Conservation (phyloP, 306 rosid species). For the Herpetospermum pedunculosum region DNA sequence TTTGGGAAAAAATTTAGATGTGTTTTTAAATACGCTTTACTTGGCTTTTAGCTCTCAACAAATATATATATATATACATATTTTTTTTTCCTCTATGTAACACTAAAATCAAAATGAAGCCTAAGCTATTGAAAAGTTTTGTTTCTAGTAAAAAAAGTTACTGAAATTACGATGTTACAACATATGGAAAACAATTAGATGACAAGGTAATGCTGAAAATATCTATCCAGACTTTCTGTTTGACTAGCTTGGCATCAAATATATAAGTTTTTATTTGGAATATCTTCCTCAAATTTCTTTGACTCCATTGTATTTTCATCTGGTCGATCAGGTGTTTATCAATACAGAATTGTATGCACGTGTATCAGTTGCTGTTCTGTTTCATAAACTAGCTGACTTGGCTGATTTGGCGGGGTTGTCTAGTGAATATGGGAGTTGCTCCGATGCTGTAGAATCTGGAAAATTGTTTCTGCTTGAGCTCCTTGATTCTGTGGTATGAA, state of each 20-base stretch:
- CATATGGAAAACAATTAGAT: neutral
- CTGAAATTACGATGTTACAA: neutral
- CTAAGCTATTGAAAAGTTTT: neutral
- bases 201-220: neutral
- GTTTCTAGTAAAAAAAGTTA: too few species aligned
- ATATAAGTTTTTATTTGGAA: neutral
- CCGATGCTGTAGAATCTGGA: slow-evolving; percentile 59
- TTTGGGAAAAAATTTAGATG: neutral
- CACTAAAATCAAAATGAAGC: neutral
- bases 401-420: slow-evolving; percentile 35
- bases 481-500: slow-evolving; percentile 84
- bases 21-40: neutral
- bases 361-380: slow-evolving; percentile 83
- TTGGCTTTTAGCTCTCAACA: neutral
- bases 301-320: slow-evolving; percentile 9
- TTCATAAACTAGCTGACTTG: slow-evolving; percentile 65
- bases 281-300: slow-evolving; percentile 6
- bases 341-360: slow-evolving; percentile 97
- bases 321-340: slow-evolving; percentile 59
- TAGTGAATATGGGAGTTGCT: slow-evolving; percentile 28
- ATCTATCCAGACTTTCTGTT: neutral
- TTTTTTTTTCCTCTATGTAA: neutral
- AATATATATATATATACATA: too few species aligned
- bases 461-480: slow-evolving; percentile 75
- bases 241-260: neutral